A percentile compares a stretch with the other conserved stretches of the same genome.
Evolutionary conservation across 2,329 filamentous ascomycete species (phyloP).

Genomic region (Taxawa tesnikishii): DNA sequence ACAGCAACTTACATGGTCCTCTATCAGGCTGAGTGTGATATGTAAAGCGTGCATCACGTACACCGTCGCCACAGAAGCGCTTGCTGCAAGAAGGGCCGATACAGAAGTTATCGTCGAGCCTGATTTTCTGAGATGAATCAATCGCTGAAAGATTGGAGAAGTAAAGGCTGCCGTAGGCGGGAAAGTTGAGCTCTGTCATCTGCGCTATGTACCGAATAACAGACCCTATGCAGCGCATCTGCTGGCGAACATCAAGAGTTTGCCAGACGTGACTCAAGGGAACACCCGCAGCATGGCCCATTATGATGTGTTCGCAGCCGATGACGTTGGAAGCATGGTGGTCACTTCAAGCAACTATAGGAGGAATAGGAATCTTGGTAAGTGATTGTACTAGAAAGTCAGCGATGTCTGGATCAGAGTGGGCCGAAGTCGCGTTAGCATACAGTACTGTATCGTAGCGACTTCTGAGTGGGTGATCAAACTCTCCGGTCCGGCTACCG

Average conservation of each 20-base stretch:
- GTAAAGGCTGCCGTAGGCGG: too few relatives aligned
- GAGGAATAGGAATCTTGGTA: too few relatives aligned
- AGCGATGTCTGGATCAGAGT: slow-evolving; percentile 6
- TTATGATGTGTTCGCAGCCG: slow-evolving; percentile 27
- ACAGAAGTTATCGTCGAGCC: too few relatives aligned
- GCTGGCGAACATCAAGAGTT: too few relatives aligned
- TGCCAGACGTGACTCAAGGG: slow-evolving; percentile 18
- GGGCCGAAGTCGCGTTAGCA: slow-evolving; percentile 20
- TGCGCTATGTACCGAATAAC: slow-evolving; percentile 5
- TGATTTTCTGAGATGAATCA: too few relatives aligned
- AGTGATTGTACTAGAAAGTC: slow-evolving; percentile 4
- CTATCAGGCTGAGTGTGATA: not conserved
- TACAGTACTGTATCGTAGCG: slow-evolving; percentile 36
- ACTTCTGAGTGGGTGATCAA: slow-evolving; percentile 24
- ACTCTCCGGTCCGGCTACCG: slow-evolving; percentile 18
- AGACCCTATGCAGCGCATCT: too few relatives aligned
- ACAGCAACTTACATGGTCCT: slow-evolving; percentile 3
- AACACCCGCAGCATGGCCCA: too few relatives aligned
- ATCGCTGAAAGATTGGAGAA: too few relatives aligned
- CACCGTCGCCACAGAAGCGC: slow-evolving; percentile 1
- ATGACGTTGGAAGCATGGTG: too few relatives aligned
- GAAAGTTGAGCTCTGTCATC: too few relatives aligned
- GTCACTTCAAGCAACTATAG: too few relatives aligned
- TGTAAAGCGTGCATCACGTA: slow-evolving; percentile 1
- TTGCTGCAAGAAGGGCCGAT: slow-evolving; percentile 3